Percentiles rank a stretch among this genome's conserved stretches.
phyloP scores from a whole-genome alignment of 352 stramenopile species.

The Aphanomyces euteiches region DNA sequence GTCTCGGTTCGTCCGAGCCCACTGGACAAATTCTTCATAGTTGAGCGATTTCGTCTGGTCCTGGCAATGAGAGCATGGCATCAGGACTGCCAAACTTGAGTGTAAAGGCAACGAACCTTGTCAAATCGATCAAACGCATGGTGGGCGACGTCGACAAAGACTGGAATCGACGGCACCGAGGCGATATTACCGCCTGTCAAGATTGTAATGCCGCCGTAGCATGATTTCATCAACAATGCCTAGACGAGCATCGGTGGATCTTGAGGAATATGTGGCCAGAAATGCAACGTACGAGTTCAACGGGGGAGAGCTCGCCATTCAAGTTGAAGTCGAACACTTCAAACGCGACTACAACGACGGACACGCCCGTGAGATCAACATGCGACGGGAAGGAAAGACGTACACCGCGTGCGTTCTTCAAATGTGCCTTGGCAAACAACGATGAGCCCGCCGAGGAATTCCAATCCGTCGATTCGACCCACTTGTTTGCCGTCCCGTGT shows the following conservation, averaged over 20 bases:
- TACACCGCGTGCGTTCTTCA: constrained; percentile 78
- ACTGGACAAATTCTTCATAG: constrained; percentile 79
- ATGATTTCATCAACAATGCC: constrained; percentile 76
- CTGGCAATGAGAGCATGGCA: constrained; percentile 26
- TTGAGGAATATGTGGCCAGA: not conserved
- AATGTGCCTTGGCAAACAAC: constrained; percentile 71
- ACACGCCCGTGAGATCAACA: constrained; percentile 13
- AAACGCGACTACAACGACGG: constrained; percentile 47
- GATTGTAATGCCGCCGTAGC: constrained; percentile 28
- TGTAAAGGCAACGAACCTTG: constrained; percentile 8
- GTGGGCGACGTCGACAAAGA: constrained; percentile 27
- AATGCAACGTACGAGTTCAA: constrained; percentile 48
- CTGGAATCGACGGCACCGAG: constrained; percentile 21
- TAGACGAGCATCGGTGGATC: constrained; percentile 21
- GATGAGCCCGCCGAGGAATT: constrained; percentile 66
- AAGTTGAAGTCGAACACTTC: constrained; percentile 79
- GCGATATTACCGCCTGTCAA: constrained; percentile 23
- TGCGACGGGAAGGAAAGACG: constrained; percentile 22
- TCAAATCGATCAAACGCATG: constrained; percentile 29
- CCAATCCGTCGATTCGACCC: constrained; percentile 72
- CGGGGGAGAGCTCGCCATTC: constrained; percentile 67
- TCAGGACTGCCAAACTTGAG: not conserved
- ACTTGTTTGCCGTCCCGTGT: constrained; percentile 46
- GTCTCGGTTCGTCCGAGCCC: constrained; percentile 74
- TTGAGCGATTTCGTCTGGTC: constrained; percentile 40